A percentile compares a stretch with the other conserved stretches of the same genome.
Conservation (phyloP, 768 basidiomycete genomes). For the Agrocybe chaxingu region DNA sequence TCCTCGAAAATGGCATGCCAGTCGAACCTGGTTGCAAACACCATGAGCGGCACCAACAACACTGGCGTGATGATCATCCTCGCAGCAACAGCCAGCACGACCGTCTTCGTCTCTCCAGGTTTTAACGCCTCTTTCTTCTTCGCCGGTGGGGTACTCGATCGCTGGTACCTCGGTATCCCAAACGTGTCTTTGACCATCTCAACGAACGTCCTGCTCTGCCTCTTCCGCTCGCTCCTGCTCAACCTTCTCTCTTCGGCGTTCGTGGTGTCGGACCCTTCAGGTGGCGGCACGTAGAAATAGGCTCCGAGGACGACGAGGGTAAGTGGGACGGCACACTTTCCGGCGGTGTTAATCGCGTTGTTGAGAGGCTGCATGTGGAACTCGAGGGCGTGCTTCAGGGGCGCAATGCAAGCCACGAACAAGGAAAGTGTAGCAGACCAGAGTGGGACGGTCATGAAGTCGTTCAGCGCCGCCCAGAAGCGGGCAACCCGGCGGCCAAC, state of each 20-base stretch:
- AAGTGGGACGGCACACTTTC: constrained; percentile 81
- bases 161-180: too few species aligned
- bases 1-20: constrained; percentile 68
- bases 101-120: constrained; percentile 77
- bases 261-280: constrained; percentile 8
- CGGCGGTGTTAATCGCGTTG: constrained; percentile 62
- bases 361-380: constrained; percentile 62
- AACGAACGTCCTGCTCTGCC: background rate
- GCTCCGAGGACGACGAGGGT: constrained; percentile 91
- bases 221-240: background rate
- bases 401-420: constrained; percentile 71
- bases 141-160: too few species aligned
- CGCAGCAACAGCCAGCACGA: constrained; percentile 76
- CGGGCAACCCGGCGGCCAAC: constrained; percentile 18
- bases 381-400: constrained; percentile 71
- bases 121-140: constrained; percentile 4
- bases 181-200: constrained; percentile 5
- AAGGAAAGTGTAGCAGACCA: constrained; percentile 77
- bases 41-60: constrained; percentile 74
- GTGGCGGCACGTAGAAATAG: constrained; percentile 67
- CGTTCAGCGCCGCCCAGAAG: constrained; percentile 43
- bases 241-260: background rate
- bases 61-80: constrained; percentile 87
- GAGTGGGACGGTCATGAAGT: constrained; percentile 88
- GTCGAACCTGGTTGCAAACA: constrained; percentile 54